A percentile compares a stretch with the other conserved stretches of the same genome.
Conservation (phyloP, 2,329 filamentous ascomycete species). For the Aotearoamyces nothofagi region DNA sequence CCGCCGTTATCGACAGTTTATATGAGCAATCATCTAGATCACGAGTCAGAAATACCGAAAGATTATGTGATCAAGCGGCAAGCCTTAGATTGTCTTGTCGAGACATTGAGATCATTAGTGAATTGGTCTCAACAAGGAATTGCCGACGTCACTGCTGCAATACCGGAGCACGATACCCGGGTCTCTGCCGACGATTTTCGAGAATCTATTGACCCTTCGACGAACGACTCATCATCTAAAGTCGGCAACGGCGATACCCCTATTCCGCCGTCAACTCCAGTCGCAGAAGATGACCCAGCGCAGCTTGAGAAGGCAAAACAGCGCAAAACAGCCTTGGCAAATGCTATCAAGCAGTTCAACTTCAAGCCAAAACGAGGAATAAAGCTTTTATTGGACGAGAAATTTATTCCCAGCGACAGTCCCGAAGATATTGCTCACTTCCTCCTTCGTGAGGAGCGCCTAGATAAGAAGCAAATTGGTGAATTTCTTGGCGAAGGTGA, state of each 20-base stretch:
- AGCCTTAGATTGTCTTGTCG: conserved; percentile 75
- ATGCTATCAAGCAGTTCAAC: conserved; percentile 86
- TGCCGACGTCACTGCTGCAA: conserved; percentile 42
- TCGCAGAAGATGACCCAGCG: conserved; percentile 76
- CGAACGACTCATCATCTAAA: conserved; percentile 43
- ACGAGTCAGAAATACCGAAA: conserved; percentile 60
- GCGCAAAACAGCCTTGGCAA: conserved; percentile 79
- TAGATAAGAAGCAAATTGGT: conserved; percentile 86
- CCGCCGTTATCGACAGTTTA: conserved; percentile 53
- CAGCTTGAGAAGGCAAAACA: conserved; percentile 93
- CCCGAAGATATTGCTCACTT: conserved; percentile 78
- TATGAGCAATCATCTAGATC: conserved; percentile 27
- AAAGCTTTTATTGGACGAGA: conserved; percentile 67
- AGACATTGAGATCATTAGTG: conserved; percentile 76
- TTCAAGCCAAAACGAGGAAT: conserved; percentile 94
- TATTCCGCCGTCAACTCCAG: conserved; percentile 47
- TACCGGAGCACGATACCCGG: conserved; percentile 32
- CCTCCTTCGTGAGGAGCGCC: conserved; percentile 61
- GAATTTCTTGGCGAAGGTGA: conserved; percentile 94
- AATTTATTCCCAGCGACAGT: conserved; percentile 69
- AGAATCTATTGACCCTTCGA: conserved; percentile 63
- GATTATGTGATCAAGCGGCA: conserved; percentile 89
- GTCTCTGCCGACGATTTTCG: conserved; percentile 39
- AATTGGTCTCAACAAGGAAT: conserved; percentile 65
- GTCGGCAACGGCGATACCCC: conserved; percentile 37